Base-by-base conservation (phyloP, 768 basidiomycete genomes). In the Auricularia sp. region DNA sequence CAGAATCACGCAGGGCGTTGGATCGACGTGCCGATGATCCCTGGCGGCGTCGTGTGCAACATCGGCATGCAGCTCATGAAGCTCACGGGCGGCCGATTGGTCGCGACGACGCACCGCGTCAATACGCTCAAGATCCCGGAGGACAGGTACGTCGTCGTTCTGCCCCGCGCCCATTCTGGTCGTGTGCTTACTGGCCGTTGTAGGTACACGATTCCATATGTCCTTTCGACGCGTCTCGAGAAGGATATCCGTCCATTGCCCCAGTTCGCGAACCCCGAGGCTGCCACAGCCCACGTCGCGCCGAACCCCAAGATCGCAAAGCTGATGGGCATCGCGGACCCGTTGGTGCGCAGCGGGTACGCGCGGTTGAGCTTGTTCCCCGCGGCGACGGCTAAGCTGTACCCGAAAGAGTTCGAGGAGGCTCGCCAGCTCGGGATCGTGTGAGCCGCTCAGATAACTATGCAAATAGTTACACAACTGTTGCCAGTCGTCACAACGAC, bases 61-160 rank as follows among this genome's bases (percentile, higher is more conserved):
- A 73, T 74, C 42, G 73, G 73, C 69, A 61, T 73, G 65, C 73
- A 74, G 62, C 70, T 73, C 18, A 73, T 73, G 71, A 68, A 66
- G 60, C 68, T 74, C 2, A 74, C 71, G 3, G 71, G 70, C 54
- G 71, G 73, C 1, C 68, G 68, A 34, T 69, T 73, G 33, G 71
- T 74, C 47, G 73, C 73, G 11, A 73, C 73, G 0, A 66, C 69
- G 7, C 73, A 74, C 64, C 70, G 73, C 56, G 72, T 74, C 51
- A 74, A 74, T 66, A 73, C 73, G n/a, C 68, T 74, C 43, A 70
- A 71, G 64, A 72, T 74, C 53, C 66, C 70, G 14, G 54, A 70
- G 43, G 72, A 73, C 61, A 29, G 29, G 29, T 29, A 29, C 2
- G 29, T 29, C 29, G 29, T 29, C 29, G 29, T 29, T 29, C 29